Percentiles rank a stretch among this genome's conserved stretches.
phyloP scores from a whole-genome alignment of 2,329 filamentous ascomycete genomes.

The Penicillium sp. region DNA sequence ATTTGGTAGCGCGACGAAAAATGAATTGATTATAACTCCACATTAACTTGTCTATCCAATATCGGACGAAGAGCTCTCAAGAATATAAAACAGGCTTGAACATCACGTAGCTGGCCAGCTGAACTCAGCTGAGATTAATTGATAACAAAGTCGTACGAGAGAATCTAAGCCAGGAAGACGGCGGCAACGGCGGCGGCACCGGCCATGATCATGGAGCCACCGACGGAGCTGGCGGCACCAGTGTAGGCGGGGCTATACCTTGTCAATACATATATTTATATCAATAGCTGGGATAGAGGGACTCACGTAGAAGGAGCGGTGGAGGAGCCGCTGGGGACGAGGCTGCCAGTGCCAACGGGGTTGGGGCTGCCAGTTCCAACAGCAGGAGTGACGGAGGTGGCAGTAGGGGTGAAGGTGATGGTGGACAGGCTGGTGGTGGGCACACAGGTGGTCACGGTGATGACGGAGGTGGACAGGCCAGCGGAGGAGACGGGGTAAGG shows the following conservation, averaged over 20 bases:
- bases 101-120: slow-evolving; percentile 2
- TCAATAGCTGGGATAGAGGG: too few species aligned
- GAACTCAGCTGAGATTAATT: too few species aligned
- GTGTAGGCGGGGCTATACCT: slow-evolving; percentile 22
- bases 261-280: not conserved
- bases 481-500: slow-evolving; percentile 9
- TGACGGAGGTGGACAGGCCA: slow-evolving; percentile 20
- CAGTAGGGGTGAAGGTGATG: slow-evolving; percentile 21
- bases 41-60: not conserved
- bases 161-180: slow-evolving; percentile 31
- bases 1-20: too few species aligned
- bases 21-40: too few species aligned
- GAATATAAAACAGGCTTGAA: not conserved
- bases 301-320: slow-evolving; percentile 6
- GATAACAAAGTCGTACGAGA: slow-evolving; percentile 18
- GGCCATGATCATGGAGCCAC: slow-evolving; percentile 27
- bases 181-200: slow-evolving; percentile 29
- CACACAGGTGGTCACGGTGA: slow-evolving; percentile 30
- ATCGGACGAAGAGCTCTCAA: not conserved
- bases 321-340: slow-evolving; percentile 16
- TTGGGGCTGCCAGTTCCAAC: slow-evolving; percentile 18
- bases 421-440: slow-evolving; percentile 30
- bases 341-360: slow-evolving; percentile 18
- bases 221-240: slow-evolving; percentile 27
- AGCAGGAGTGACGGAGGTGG: slow-evolving; percentile 2